Evolutionary conservation across 192 early-diverging fungal species (phyloP).

Genomic region (Podila minutissima): DNA sequence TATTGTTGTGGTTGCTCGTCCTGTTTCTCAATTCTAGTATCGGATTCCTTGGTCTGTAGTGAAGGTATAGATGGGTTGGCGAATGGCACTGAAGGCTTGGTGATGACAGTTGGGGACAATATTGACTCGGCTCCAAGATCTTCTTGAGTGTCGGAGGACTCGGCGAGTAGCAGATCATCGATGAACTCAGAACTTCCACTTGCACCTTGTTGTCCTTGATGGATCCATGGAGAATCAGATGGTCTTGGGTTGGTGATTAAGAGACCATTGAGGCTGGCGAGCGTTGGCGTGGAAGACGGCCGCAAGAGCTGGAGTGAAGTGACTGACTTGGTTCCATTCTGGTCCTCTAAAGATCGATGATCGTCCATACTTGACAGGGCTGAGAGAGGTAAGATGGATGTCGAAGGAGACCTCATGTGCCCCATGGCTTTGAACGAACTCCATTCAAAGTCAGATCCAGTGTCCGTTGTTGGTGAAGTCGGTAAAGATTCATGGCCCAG

Average conservation of each 20-base stretch:
- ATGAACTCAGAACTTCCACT: conserved; percentile 1
- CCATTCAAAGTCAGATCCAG: conserved; percentile 18
- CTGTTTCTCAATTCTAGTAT: not conserved
- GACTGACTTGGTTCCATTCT: not conserved
- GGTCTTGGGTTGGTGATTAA: conserved; percentile 7
- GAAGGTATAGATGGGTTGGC: not conserved
- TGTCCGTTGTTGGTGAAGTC: conserved; percentile 21
- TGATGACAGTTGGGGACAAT: conserved; percentile 24
- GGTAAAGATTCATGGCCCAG: conserved; percentile 28
- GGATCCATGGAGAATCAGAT: not conserved
- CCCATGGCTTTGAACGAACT: conserved; percentile 34
- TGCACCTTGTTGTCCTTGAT: not conserved
- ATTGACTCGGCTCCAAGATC: conserved; percentile 14
- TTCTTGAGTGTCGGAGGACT: not conserved
- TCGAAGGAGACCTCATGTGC: conserved; percentile 41
- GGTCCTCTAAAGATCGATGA: not conserved
- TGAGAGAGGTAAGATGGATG: conserved; percentile 28
- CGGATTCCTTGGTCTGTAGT: not conserved
- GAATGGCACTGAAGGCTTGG: not conserved
- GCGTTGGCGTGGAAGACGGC: conserved; percentile 12
- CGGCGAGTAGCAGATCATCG: conserved; percentile 18
- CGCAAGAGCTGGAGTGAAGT: not conserved
- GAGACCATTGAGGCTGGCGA: conserved; percentile 14
- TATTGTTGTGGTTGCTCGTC: not conserved
- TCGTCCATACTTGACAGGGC: conserved; percentile 4